Conservation (phyloP, 1,284 basidiomycete genomes). For the Austroboletus niveus region DNA sequence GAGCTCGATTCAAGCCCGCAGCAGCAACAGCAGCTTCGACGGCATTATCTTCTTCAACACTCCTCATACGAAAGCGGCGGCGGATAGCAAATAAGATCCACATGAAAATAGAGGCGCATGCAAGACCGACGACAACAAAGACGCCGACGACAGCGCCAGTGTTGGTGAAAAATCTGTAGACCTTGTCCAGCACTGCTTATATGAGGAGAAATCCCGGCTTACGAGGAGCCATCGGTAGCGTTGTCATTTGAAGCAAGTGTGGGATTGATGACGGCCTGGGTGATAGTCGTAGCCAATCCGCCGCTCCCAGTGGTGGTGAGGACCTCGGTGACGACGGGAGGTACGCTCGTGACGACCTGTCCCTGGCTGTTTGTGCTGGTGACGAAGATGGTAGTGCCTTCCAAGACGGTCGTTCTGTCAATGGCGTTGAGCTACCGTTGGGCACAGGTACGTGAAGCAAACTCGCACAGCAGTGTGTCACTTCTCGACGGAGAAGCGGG, state of each 20-base stretch:
- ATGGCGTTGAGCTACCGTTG: slow-evolving; percentile 15
- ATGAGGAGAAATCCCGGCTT: slow-evolving; percentile 14
- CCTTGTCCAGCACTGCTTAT: slow-evolving; percentile 9
- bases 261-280: slow-evolving; percentile 60
- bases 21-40: slow-evolving; percentile 69
- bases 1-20: slow-evolving; percentile 59
- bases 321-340: slow-evolving; percentile 54
- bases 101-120: slow-evolving; percentile 64
- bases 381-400: slow-evolving; percentile 47
- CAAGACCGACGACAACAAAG: slow-evolving; percentile 73
- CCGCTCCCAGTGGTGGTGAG: slow-evolving; percentile 52
- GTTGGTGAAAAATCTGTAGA: slow-evolving; percentile 65
- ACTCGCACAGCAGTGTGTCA: slow-evolving; percentile 24
- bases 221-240: slow-evolving; percentile 45
- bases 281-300: slow-evolving; percentile 55
- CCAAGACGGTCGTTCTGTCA: slow-evolving; percentile 50
- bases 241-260: slow-evolving; percentile 53
- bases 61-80: slow-evolving; percentile 55
- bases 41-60: slow-evolving; percentile 63
- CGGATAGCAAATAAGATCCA: slow-evolving; percentile 71
- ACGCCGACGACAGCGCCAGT: slow-evolving; percentile 76
- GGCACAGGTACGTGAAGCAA: slow-evolving; percentile 8
- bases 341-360: slow-evolving; percentile 47
- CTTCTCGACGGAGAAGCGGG: slow-evolving; percentile 14
- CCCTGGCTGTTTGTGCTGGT: slow-evolving; percentile 60